These are phyloP conservation scores for Penicillium sp. DNA, from an alignment of 2,329 filamentous ascomycete species.

Conservation along the genomic window DNA sequence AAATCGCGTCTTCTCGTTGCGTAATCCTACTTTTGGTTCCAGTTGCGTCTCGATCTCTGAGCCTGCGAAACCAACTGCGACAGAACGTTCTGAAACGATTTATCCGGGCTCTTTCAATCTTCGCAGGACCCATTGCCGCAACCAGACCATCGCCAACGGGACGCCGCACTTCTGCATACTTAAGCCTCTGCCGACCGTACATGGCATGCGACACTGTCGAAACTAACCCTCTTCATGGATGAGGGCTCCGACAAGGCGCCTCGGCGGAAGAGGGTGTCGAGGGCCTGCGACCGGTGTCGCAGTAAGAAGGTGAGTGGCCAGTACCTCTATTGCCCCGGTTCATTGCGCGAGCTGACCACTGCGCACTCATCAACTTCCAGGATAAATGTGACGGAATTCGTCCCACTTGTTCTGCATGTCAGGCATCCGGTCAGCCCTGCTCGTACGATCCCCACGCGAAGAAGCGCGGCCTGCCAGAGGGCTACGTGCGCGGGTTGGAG, in stretches of 20 bases:
- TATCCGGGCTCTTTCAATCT: neutral
- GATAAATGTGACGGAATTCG: constrained; percentile 49
- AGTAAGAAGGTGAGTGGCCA: constrained; percentile 41
- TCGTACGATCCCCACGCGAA: constrained; percentile 49
- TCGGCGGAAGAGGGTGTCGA: constrained; percentile 49
- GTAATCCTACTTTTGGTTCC: constrained; percentile 13
- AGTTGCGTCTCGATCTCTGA: constrained; percentile 9
- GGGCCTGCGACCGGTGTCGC: constrained; percentile 50
- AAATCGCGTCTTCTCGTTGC: constrained; percentile 8
- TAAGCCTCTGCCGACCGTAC: constrained; percentile 4
- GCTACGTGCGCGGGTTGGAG: constrained; percentile 50
- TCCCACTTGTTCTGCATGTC: constrained; percentile 47
- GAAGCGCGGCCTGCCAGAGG: constrained; percentile 50
- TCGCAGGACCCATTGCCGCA: neutral
- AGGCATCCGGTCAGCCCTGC: constrained; percentile 43
- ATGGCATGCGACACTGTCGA: constrained; percentile 29
- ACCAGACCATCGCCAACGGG: neutral
- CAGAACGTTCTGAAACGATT: neutral
- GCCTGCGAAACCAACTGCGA: neutral
- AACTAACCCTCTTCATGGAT: constrained; percentile 39
- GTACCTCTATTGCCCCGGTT: constrained; percentile 9
- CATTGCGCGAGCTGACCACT: constrained; percentile 1
- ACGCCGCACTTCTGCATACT: neutral
- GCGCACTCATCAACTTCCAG: constrained; percentile 15
- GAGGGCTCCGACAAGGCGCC: constrained; percentile 43